A percentile compares a stretch with the other conserved stretches of the same genome.
phyloP scores from a whole-genome alignment of 768 basidiomycete genomes.

The Gloeostereum incarnatum region DNA sequence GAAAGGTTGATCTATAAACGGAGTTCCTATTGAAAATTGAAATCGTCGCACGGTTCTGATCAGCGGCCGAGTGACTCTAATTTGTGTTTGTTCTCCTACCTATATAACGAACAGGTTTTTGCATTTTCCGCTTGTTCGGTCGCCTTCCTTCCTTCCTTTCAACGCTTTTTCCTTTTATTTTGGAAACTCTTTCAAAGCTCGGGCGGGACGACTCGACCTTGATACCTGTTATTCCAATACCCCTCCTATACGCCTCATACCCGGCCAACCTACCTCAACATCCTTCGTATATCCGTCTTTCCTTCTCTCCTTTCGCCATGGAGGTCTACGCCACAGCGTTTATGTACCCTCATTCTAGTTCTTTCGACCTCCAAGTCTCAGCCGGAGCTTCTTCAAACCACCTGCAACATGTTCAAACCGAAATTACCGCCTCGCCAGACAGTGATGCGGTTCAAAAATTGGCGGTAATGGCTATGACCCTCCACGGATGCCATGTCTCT shows the following conservation, averaged over 20 bases:
- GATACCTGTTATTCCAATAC: conserved; percentile 50
- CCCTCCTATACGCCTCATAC: conserved; percentile 31
- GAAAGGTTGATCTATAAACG: too few relatives aligned
- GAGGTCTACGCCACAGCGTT: conserved; percentile 95
- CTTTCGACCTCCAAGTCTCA: conserved; percentile 48
- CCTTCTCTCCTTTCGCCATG: conserved; percentile 38
- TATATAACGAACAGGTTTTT: conserved; percentile 5
- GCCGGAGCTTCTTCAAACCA: conserved; percentile 33
- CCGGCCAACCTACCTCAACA: conserved; percentile 18
- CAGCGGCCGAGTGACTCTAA: conserved; percentile 3
- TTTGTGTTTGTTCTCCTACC: conserved; percentile 1
- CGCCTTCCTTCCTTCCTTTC: conserved; percentile 18
- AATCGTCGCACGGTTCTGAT: not conserved
- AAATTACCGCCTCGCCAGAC: conserved; percentile 35
- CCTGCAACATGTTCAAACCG: conserved; percentile 28
- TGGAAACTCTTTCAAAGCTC: conserved; percentile 8
- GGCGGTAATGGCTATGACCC: conserved; percentile 66
- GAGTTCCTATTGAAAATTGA: conserved; percentile 1
- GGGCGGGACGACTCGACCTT: conserved; percentile 26
- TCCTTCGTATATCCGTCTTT: conserved; percentile 10
- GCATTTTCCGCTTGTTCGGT: conserved; percentile 10
- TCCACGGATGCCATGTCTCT: conserved; percentile 79
- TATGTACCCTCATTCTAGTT: conserved; percentile 64
- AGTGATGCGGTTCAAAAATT: conserved; percentile 75
- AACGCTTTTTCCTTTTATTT: conserved; percentile 17